Percentiles rank a stretch among this genome's conserved stretches.
Conservation (phyloP, 2,329 filamentous ascomycete species). For the Malbranchea cinnamomea region DNA sequence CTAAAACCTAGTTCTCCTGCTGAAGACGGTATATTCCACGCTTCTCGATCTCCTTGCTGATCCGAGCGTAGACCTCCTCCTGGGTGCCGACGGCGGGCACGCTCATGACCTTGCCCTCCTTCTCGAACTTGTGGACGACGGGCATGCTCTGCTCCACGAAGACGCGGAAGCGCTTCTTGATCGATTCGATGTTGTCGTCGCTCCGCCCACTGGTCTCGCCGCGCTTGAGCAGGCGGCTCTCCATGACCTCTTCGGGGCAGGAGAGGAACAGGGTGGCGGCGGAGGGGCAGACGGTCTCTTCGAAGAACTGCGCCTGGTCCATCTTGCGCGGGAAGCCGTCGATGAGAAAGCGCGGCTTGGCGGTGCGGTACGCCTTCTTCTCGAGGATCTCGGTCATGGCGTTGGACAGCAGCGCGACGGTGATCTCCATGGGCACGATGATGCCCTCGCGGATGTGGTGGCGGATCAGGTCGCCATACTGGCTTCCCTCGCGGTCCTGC, state of each 20-base stretch:
- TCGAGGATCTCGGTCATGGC: constrained; percentile 63
- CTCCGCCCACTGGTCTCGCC: constrained; percentile 83
- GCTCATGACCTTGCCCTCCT: constrained; percentile 63
- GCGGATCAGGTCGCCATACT: constrained; percentile 88
- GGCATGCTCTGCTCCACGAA: constrained; percentile 97
- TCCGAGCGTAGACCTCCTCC: constrained; percentile 46
- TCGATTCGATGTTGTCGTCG: constrained; percentile 91
- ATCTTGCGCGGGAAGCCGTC: constrained; percentile 90
- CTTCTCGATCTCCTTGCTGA: constrained; percentile 33
- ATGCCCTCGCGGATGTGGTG: constrained; percentile 84
- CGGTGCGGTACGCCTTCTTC: constrained; percentile 24
- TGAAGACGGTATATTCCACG: constrained; percentile 24
- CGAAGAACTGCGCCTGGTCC: constrained; percentile 91
- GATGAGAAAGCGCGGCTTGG: constrained; percentile 57
- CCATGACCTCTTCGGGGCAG: constrained; percentile 80
- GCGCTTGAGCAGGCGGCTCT: constrained; percentile 65
- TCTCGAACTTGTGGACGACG: constrained; percentile 72
- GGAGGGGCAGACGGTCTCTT: constrained; percentile 71
- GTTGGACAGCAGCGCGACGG: constrained; percentile 82
- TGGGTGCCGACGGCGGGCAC: constrained; percentile 56
- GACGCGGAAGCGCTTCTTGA: constrained; percentile 87
- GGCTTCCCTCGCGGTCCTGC: constrained; percentile 68
- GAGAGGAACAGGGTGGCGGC: constrained; percentile 87
- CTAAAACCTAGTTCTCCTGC: constrained; percentile 9
- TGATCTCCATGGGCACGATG: constrained; percentile 99